Base-by-base conservation (phyloP, 192 early-diverging fungal genomes). In the Linnemannia schmuckeri region DNA sequence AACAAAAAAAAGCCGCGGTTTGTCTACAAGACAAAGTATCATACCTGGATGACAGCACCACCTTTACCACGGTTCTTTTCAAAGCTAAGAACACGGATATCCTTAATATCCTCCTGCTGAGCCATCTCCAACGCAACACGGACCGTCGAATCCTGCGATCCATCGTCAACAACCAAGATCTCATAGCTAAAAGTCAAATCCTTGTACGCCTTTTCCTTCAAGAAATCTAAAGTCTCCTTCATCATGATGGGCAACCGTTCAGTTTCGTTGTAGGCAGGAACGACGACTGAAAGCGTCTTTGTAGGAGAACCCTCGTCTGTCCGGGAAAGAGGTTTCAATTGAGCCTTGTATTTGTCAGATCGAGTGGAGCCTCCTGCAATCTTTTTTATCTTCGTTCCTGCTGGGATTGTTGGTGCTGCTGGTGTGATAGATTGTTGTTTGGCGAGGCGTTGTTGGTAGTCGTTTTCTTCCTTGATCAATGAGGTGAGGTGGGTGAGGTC, bases 251-350 rank as follows among this genome's bases (percentile, higher is more conserved):
- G 96, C 72, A 99, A 88, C 20, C 98, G 94, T 75, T 93, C 85
- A 15, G 92, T 91, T 87, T 99, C 98, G 91, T 98, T 97, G 88
- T 96, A 98, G 1, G 98, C 97, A 0, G 98, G 98, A 12, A 99
- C 93, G 4, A 99, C 89, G 27, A 97, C 92, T 0, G 96, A 95
- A 9, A 98, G 89, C 4, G 91, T 88, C 42, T 70, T 83, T 66
- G 94, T 89, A 0, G 88, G 77, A 2, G 93, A 79, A 22, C 88
- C 87, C 30, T 91, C 90, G 41, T 80, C 82, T 27, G 93, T 79
- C n/a, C 87, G 88, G 1, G 91, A 87, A 44, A 94, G 83, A 30
- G 52, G 82, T 61, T 81, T 57, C 72, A 79, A 81, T 47, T 90
- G 81, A 30, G 80, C 54, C 83, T 91, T 94, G 81, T 91, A 91